These are phyloP conservation scores for Thymus mandschuricus DNA, from an alignment of 257 asterid species.

Conservation along the genomic window DNA sequence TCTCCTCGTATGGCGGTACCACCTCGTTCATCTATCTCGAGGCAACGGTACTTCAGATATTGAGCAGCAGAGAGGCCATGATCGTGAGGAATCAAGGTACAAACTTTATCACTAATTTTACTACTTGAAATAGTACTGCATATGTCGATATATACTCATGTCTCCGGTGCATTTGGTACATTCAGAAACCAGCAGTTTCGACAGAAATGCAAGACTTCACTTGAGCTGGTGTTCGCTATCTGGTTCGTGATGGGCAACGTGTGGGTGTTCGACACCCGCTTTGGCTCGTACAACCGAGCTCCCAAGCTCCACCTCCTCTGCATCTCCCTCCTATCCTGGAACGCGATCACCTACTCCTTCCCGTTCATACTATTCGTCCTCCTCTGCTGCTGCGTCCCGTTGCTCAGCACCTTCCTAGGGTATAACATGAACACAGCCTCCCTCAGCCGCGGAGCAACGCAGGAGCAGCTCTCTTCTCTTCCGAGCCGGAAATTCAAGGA, in stretches of 20 bases:
- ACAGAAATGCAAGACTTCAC: slow-evolving; percentile 62
- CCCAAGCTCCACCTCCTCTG: slow-evolving; percentile 88
- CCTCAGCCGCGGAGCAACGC: slow-evolving; percentile 75
- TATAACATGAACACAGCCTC: slow-evolving; percentile 88
- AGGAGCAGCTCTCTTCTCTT: slow-evolving; percentile 67
- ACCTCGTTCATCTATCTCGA: slow-evolving; percentile 28
- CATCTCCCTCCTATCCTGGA: slow-evolving; percentile 80
- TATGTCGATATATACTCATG: too few relatives aligned
- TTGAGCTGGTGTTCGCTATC: slow-evolving; percentile 83
- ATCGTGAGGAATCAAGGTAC: slow-evolving; percentile 70
- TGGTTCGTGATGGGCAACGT: slow-evolving; percentile 98
- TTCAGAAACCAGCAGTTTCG: slow-evolving; percentile 54
- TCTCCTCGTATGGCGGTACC: slow-evolving; percentile 59
- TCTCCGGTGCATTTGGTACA: not conserved
- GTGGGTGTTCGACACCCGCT: slow-evolving; percentile 87
- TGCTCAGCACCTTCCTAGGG: slow-evolving; percentile 70
- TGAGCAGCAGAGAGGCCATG: slow-evolving; percentile 68
- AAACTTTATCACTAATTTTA: not conserved
- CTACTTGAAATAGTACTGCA: too few relatives aligned
- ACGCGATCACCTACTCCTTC: slow-evolving; percentile 86
- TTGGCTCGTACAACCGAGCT: slow-evolving; percentile 65
- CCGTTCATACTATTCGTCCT: slow-evolving; percentile 81
- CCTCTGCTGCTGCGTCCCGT: slow-evolving; percentile 85
- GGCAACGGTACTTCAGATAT: slow-evolving; percentile 42
- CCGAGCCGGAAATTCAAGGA: slow-evolving; percentile 71